Percentiles rank a stretch among this genome's conserved stretches.
Conservation (phyloP, 352 stramenopile species). For the Blastocystis sp. region DNA sequence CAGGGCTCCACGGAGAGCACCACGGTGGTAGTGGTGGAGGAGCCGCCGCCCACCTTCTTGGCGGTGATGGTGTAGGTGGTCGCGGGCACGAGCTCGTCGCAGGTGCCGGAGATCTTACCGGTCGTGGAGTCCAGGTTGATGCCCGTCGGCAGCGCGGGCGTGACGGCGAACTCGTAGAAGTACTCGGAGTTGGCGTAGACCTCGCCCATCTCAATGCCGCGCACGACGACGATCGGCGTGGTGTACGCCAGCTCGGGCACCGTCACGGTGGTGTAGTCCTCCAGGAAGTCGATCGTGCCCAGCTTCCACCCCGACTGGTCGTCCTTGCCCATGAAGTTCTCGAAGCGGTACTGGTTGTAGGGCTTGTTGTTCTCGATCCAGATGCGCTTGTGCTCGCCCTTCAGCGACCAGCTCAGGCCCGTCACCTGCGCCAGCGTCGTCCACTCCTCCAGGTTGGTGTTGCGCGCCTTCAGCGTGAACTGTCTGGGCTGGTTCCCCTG, state of each 20-base stretch:
- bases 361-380: not conserved
- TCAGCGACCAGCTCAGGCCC: not conserved
- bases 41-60: not conserved
- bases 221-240: not conserved
- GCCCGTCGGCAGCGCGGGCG: not conserved
- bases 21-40: not conserved
- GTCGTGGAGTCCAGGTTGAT: not conserved
- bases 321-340: not conserved
- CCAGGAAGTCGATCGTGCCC: not conserved
- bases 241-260: not conserved
- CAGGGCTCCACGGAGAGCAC: not conserved
- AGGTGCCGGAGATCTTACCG: slow-evolving; percentile 4
- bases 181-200: not conserved
- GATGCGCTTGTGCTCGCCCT: not conserved
- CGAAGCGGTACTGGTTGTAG: not conserved
- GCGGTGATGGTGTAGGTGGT: slow-evolving; percentile 34
- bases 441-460: not conserved
- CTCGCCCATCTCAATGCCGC: slow-evolving; percentile 12
- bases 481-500: not conserved
- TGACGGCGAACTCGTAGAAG: slow-evolving; percentile 1
- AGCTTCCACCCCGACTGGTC: not conserved
- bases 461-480: not conserved
- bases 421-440: not conserved
- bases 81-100: not conserved
- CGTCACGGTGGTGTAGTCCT: not conserved